phyloP scores from a whole-genome alignment of 129 eudicot genomes.

The carrot (Daucus carota) region DH1_v3.0 NC_030383.2:42152001-42152500 shows the following conservation, averaged over 20 bases:
- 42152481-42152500: too few relatives aligned
- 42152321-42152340: not conserved
- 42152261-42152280: not conserved
- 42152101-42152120: too few relatives aligned
- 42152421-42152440: not conserved
- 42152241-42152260: too few relatives aligned
- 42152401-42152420: too few relatives aligned
- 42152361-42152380: not conserved
- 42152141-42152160: not conserved
- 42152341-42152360: not conserved
- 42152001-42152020: not conserved
- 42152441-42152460: too few relatives aligned
- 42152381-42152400: not conserved
- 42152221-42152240: not conserved
- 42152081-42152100: not conserved
- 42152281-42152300: not conserved
- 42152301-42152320: not conserved
- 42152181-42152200: not conserved
- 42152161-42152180: not conserved
- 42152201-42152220: not conserved
- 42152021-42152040: not conserved
- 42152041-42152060: not conserved
- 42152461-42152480: too few relatives aligned
- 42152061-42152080: too few relatives aligned
- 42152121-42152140: not conserved